These are phyloP conservation scores for Spathaspora sp. DNA, from an alignment of 805 yeast genomes.

Conservation along the genomic window DNA sequence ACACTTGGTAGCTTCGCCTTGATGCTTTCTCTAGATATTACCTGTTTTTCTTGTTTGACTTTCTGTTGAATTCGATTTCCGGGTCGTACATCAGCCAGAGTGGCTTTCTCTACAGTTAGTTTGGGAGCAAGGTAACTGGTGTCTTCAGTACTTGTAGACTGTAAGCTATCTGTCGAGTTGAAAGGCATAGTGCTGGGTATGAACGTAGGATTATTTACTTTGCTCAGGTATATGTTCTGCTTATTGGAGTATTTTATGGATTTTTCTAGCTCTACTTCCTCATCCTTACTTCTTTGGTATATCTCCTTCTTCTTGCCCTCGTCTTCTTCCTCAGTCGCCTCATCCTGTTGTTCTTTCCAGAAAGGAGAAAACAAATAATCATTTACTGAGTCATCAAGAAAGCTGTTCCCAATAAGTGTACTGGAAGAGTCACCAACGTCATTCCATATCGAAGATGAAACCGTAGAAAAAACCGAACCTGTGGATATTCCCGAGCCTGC, in stretches of 20 bases:
- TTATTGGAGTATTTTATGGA: background rate
- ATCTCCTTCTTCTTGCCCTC: background rate
- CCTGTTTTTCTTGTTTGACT: background rate
- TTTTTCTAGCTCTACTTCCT: background rate
- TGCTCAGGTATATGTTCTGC: conserved; percentile 12
- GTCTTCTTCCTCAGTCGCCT: background rate
- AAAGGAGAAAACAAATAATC: conserved; percentile 4
- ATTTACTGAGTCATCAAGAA: background rate
- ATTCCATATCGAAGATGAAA: conserved; percentile 1
- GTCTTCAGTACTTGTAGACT: too few species aligned
- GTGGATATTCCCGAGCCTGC: background rate
- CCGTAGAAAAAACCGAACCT: background rate
- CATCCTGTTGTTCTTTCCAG: conserved; percentile 2
- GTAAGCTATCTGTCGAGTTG: too few species aligned
- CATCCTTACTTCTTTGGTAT: background rate
- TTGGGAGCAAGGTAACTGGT: too few species aligned
- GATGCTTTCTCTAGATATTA: background rate
- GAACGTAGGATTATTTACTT: conserved; percentile 15
- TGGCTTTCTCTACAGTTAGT: background rate
- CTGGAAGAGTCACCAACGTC: background rate
- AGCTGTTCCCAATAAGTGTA: background rate
- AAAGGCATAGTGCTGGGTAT: conserved; percentile 8
- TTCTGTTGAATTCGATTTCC: background rate
- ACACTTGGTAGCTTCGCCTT: background rate
- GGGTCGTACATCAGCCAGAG: background rate